phyloP scores from a whole-genome alignment of 805 yeast genomes.

The Saccharomycopsis sp. region DNA sequence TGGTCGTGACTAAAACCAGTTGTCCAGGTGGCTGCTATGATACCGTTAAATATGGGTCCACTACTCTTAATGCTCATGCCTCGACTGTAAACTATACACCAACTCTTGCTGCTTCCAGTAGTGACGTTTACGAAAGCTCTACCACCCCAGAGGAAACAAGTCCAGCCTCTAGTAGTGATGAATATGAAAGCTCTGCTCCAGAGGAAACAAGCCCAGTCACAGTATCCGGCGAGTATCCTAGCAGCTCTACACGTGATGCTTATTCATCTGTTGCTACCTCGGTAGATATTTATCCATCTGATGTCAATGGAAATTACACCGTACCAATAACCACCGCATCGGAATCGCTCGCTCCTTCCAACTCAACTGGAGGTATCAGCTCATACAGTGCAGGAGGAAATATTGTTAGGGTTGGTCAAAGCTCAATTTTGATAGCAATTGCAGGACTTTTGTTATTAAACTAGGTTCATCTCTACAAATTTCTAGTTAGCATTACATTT shows the following conservation, averaged over 20 bases:
- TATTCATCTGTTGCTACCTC: background rate
- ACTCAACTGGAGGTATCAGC: background rate
- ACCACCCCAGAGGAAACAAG: background rate
- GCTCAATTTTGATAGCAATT: slow-evolving; percentile 6
- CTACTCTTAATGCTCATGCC: background rate
- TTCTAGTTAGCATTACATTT: background rate
- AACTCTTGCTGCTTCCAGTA: background rate
- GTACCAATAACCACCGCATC: background rate
- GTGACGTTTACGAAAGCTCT: background rate
- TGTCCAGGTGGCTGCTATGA: background rate
- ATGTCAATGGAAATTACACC: background rate
- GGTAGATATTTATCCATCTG: background rate
- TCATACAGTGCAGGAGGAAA: slow-evolving; percentile 5
- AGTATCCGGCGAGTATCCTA: background rate
- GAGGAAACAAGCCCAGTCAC: background rate
- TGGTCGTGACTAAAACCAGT: slow-evolving; percentile 3
- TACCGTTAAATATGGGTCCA: background rate
- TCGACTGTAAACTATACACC: background rate
- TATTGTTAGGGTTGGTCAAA: background rate
- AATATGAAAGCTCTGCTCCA: background rate
- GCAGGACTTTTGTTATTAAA: slow-evolving; percentile 9
- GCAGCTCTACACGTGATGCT: background rate
- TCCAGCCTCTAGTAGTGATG: background rate
- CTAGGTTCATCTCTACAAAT: too few species aligned
- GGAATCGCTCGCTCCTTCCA: background rate